Evolutionary conservation across 1,284 basidiomycete genomes (phyloP).

Genomic region (Boletellus deceptivus): DNA sequence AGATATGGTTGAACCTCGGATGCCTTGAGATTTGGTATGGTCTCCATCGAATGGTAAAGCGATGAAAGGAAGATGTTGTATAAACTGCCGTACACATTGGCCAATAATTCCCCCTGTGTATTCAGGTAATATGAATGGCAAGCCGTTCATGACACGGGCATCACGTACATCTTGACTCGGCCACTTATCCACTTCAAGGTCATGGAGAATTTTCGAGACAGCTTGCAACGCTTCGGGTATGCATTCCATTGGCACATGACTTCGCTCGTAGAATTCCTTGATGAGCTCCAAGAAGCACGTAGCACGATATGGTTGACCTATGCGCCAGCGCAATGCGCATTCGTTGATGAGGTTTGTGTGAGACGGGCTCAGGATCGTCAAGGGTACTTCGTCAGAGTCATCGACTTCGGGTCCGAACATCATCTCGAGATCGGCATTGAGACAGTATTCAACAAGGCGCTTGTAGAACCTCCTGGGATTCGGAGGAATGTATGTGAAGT

Average conservation of each 20-base stretch:
- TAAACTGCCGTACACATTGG: slow-evolving; percentile 65
- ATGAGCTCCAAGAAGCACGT: slow-evolving; percentile 87
- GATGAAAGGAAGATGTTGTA: slow-evolving; percentile 86
- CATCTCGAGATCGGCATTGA: slow-evolving; percentile 84
- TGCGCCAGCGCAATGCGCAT: slow-evolving; percentile 88
- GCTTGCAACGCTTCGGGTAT: slow-evolving; percentile 85
- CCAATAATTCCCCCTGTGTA: slow-evolving; percentile 61
- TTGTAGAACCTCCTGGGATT: slow-evolving; percentile 86
- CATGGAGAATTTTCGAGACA: slow-evolving; percentile 68
- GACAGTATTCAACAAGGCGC: slow-evolving; percentile 79
- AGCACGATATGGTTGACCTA: slow-evolving; percentile 76
- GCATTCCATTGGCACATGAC: slow-evolving; percentile 92
- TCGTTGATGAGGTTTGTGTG: slow-evolving; percentile 87
- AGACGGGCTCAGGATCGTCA: slow-evolving; percentile 83
- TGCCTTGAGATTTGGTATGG: slow-evolving; percentile 67
- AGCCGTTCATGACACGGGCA: not conserved
- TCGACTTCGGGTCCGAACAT: slow-evolving; percentile 86
- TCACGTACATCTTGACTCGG: slow-evolving; percentile 72
- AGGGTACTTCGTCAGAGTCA: slow-evolving; percentile 93
- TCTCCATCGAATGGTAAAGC: slow-evolving; percentile 83
- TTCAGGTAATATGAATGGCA: slow-evolving; percentile 13
- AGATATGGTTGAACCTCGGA: slow-evolving; percentile 65
- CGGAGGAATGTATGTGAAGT: slow-evolving; percentile 89
- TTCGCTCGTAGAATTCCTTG: slow-evolving; percentile 83
- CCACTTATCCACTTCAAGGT: slow-evolving; percentile 77